Percentiles rank a stretch among this genome's conserved stretches.
These are phyloP conservation scores for Candida frijolesensis DNA, from an alignment of 1,139 yeast genomes.

Conservation along the genomic window DNA sequence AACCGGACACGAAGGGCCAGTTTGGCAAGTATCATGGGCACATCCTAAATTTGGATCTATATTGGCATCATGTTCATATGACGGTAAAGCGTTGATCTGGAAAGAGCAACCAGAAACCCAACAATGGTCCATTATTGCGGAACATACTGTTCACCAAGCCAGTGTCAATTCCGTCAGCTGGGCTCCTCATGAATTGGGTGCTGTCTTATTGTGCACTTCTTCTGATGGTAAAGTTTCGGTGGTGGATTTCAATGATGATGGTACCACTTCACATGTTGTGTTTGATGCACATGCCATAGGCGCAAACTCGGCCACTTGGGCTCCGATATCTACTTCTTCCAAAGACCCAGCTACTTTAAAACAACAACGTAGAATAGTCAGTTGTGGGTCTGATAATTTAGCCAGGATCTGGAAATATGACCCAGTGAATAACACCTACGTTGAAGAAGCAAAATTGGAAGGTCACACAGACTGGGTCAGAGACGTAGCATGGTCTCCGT, in stretches of 20 bases:
- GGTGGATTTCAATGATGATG: constrained; percentile 89
- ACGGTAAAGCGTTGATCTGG: constrained; percentile 94
- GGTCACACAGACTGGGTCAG: constrained; percentile 99
- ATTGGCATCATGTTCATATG: constrained; percentile 92
- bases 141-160: constrained; percentile 87
- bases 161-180: constrained; percentile 92
- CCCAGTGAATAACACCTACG: constrained; percentile 56
- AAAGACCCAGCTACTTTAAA: constrained; percentile 35
- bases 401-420: constrained; percentile 89
- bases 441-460: constrained; percentile 73
- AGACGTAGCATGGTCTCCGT: constrained; percentile 98
- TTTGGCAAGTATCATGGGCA: constrained; percentile 99
- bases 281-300: constrained; percentile 91
- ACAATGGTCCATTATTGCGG: constrained; percentile 86
- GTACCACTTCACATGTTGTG: constrained; percentile 66
- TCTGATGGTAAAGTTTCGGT: constrained; percentile 92
- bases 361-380: constrained; percentile 65
- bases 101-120: constrained; percentile 80
- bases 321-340: constrained; percentile 57
- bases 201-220: constrained; percentile 85
- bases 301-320: constrained; percentile 95
- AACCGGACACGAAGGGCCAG: constrained; percentile 94
- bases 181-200: constrained; percentile 98
- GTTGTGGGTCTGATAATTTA: constrained; percentile 94
- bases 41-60: constrained; percentile 97